phyloP scores from a whole-genome alignment of 1,139 yeast genomes.

The Geotrichum restrictum region DNA sequence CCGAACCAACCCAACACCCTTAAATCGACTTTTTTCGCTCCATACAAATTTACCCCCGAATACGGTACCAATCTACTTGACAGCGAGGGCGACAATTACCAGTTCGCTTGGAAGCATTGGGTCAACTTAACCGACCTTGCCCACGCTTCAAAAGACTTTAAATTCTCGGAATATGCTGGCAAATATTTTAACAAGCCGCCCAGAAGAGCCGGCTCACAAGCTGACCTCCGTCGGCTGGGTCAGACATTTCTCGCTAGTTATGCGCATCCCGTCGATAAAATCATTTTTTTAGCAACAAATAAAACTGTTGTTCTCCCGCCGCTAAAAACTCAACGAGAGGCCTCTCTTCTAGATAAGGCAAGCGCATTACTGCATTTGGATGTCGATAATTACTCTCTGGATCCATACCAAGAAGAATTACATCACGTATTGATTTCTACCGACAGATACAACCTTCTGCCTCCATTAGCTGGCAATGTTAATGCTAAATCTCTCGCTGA shows the following conservation, averaged over 20 bases:
- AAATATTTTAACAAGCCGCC: conserved; percentile 20
- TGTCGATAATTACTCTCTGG: neutral
- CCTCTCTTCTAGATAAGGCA: conserved; percentile 19
- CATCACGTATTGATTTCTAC: neutral
- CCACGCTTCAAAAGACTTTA: conserved; percentile 16
- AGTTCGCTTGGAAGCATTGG: conserved; percentile 34
- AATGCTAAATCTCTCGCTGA: neutral
- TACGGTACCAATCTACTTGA: neutral
- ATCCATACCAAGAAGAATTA: neutral
- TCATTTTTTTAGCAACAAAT: conserved; percentile 27
- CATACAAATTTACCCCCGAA: neutral
- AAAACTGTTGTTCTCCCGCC: conserved; percentile 18
- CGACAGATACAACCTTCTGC: conserved; percentile 3
- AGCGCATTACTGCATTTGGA: conserved; percentile 16
- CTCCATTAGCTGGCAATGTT: neutral
- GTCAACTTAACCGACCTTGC: conserved; percentile 29
- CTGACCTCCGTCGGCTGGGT: conserved; percentile 33
- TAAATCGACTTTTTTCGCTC: neutral
- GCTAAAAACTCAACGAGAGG: neutral
- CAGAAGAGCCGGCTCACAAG: conserved; percentile 27
- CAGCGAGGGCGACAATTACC: conserved; percentile 22
- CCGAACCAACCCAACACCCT: neutral
- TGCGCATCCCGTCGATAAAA: conserved; percentile 31
- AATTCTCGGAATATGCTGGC: neutral
- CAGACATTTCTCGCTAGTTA: conserved; percentile 29